Conservation (phyloP, 1,284 basidiomycete genomes). For the Puccinia coronata region DNA sequence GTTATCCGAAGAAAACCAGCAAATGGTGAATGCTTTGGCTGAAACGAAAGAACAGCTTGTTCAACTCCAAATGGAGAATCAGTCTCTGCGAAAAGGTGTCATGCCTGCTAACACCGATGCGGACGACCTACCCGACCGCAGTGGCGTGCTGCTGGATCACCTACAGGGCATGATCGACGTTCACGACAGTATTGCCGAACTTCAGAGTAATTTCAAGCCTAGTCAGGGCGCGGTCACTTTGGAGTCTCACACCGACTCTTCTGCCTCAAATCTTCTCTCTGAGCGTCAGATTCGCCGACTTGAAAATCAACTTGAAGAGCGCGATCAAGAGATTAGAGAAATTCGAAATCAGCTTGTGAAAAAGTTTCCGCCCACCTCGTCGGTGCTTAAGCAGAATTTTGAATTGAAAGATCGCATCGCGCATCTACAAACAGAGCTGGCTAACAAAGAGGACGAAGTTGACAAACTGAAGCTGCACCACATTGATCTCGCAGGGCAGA, state of each 20-base stretch:
- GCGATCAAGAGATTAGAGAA: slow-evolving; percentile 41
- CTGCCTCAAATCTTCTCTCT: slow-evolving; percentile 2
- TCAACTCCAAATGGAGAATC: slow-evolving; percentile 69
- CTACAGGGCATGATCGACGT: slow-evolving; percentile 17
- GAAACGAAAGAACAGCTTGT: slow-evolving; percentile 57
- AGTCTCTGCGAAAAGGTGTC: slow-evolving; percentile 66
- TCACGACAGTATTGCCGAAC: slow-evolving; percentile 19
- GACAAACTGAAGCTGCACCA: slow-evolving; percentile 20
- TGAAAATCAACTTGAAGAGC: slow-evolving; percentile 32
- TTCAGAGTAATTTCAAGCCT: slow-evolving; percentile 13
- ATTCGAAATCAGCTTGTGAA: slow-evolving; percentile 52
- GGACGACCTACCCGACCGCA: not conserved
- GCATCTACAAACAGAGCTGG: slow-evolving; percentile 62
- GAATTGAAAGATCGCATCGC: slow-evolving; percentile 60
- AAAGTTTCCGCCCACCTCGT: slow-evolving; percentile 64
- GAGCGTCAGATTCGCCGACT: slow-evolving; percentile 36
- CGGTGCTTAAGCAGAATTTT: slow-evolving; percentile 58
- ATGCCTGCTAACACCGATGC: not conserved
- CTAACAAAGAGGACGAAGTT: slow-evolving; percentile 57
- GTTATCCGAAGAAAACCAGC: slow-evolving; percentile 77
- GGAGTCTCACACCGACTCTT: not conserved
- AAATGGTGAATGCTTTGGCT: slow-evolving; percentile 58
- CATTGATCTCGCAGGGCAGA: slow-evolving; percentile 18
- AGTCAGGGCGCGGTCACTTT: not conserved
- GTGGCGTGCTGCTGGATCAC: not conserved